These are phyloP conservation scores for Diplodia scrobiculata DNA, from an alignment of 2,329 filamentous ascomycete genomes.

Conservation along the genomic window DNA sequence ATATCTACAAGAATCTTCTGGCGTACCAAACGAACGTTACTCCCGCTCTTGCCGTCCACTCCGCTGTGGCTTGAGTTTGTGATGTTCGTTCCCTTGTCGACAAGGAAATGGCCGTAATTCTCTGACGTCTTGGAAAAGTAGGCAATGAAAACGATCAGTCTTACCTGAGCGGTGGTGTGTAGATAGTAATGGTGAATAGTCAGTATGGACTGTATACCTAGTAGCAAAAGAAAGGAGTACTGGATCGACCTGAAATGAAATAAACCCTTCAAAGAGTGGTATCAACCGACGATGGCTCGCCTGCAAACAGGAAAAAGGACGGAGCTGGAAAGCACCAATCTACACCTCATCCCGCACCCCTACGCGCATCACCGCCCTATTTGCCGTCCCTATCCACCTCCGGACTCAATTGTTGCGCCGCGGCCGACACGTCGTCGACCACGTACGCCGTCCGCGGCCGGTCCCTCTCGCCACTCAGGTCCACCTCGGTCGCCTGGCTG, in stretches of 20 bases:
- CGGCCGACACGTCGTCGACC: background rate
- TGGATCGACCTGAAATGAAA: background rate
- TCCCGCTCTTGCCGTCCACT: background rate
- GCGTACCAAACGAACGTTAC: background rate
- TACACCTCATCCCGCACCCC: background rate
- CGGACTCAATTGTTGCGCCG: background rate
- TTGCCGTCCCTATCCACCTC: background rate
- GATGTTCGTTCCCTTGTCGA: background rate
- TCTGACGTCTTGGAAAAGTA: background rate
- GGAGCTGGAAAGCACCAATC: background rate
- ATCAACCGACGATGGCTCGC: conserved; percentile 3
- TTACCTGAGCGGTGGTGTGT: background rate
- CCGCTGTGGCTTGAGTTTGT: background rate
- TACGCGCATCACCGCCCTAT: background rate
- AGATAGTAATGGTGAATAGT: background rate
- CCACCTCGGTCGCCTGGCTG: conserved; percentile 11
- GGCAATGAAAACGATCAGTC: background rate
- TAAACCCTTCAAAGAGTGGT: conserved; percentile 22
- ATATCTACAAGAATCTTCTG: conserved; percentile 7
- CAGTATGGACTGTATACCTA: background rate
- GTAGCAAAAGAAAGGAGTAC: background rate
- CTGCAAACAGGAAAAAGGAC: background rate
- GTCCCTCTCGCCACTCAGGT: background rate
- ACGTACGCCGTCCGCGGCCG: conserved; percentile 5
- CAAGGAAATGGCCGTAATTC: background rate